Evolutionary conservation across 345 rosid species (phyloP), one percentile per base, ranked within the genome.

Genomic region (Melastoma malabathricum): DNA sequence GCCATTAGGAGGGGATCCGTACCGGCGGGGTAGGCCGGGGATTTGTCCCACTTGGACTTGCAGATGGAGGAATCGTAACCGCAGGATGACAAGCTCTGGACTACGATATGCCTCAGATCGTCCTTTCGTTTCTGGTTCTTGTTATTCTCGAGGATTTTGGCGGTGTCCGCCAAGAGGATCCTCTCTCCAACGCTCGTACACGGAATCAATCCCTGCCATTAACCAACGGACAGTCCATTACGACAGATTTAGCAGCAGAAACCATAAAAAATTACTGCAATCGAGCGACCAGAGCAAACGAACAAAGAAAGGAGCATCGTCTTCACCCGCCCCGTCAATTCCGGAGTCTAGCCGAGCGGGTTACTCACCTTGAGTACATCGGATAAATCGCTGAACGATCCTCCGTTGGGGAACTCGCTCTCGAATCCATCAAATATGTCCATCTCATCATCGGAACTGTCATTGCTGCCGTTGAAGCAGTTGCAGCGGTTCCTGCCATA

Each of bases 41-140:
- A 62, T 63, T 81, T 84, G 0, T 87, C 97, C 97, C 98, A 87
- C 78, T 81, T 80, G 3, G 98, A 87, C 71, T 79, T 84, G 75
- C 98, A 92, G 68, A 92, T 74, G 18, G 93, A 77, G 48, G 87
- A 78, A 59, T 82, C 64, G 64, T 87, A 81, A 48, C 83, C 79
- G 45, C 77, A 72, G 39, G 82, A 72, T 51, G 67, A 46, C 47
- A 92, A 68, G 56, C 79, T 82, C 55, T 71, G 86, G 63, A 79
- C 67, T 22, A 80, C 72, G 53, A 77, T 75, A 67, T 63, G 71
- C 61, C 79, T 79, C 74, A 87, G 53, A 51, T 79, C 93, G 57
- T 77, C 96, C 70, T 82, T 92, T 9, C 80, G 64, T 51, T 77
- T 87, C 44, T 70, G 59, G 18, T 58, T 69, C 65, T 75, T 86